Conservation (phyloP, 495 filamentous ascomycete species). For the Neurospora sp. region DNA sequence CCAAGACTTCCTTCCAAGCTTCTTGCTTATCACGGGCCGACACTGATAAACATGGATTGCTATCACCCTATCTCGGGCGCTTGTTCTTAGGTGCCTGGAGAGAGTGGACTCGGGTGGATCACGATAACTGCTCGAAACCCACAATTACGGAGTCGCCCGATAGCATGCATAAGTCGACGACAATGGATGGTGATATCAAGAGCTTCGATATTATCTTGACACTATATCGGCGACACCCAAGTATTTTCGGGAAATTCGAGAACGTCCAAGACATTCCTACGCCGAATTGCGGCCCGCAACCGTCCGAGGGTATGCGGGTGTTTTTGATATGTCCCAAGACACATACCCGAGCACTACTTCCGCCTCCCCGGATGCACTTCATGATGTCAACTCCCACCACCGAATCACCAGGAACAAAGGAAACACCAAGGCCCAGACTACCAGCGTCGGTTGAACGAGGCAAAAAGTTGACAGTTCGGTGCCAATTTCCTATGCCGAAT, state of each 20-base stretch:
- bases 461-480: background rate
- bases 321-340: too few relatives aligned
- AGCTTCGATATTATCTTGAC: background rate
- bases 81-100: background rate
- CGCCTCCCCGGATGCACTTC: background rate
- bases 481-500: background rate
- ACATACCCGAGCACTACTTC: background rate
- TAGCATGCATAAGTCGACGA: background rate
- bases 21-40: background rate
- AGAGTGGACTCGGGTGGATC: background rate
- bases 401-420: background rate
- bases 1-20: background rate
- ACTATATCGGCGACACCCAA: background rate
- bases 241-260: too few relatives aligned
- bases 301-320: background rate
- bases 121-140: background rate
- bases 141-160: background rate
- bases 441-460: background rate
- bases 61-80: background rate
- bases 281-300: background rate
- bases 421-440: background rate
- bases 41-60: background rate
- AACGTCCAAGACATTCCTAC: background rate
- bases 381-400: background rate
- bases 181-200: background rate